These are phyloP conservation scores for Suillus subalutaceus DNA, from an alignment of 768 basidiomycete species.

Conservation along the genomic window DNA sequence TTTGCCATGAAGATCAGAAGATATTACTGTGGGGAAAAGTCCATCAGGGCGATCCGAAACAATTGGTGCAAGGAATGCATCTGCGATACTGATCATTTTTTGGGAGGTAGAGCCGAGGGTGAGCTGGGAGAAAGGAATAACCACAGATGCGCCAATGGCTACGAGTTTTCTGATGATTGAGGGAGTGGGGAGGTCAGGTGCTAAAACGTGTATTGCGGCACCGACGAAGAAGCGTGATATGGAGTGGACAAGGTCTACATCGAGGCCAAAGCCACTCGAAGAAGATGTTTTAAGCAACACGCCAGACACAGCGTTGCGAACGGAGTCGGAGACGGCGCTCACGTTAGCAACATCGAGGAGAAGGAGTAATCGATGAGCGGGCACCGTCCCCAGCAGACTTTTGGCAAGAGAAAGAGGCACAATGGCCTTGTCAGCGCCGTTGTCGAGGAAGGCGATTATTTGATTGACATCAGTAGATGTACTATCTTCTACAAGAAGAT, in stretches of 20 bases:
- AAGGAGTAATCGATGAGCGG: constrained; percentile 72
- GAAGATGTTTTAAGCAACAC: constrained; percentile 77
- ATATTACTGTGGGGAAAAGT: constrained; percentile 90
- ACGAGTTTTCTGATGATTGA: constrained; percentile 63
- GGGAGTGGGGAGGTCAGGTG: constrained; percentile 54
- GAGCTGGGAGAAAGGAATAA: constrained; percentile 74
- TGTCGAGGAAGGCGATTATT: constrained; percentile 69
- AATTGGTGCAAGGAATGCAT: constrained; percentile 84
- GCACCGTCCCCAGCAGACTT: constrained; percentile 67
- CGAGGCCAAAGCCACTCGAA: constrained; percentile 36
- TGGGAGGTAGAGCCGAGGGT: constrained; percentile 57
- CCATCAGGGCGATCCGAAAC: constrained; percentile 89
- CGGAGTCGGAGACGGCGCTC: constrained; percentile 74
- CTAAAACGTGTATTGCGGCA: constrained; percentile 64
- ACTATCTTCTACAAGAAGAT: constrained; percentile 57
- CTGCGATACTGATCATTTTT: constrained; percentile 70
- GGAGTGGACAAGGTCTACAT: constrained; percentile 76
- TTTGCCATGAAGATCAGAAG: constrained; percentile 65
- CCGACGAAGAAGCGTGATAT: constrained; percentile 74
- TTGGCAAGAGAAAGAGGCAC: constrained; percentile 68
- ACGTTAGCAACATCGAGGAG: constrained; percentile 75
- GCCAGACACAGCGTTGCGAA: constrained; percentile 74
- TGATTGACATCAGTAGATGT: constrained; percentile 51
- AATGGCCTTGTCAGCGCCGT: constrained; percentile 80
- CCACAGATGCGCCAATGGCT: constrained; percentile 61